Percentiles rank a stretch among this genome's conserved stretches.
Evolutionary conservation across 2,329 filamentous ascomycete genomes (phyloP).

Genomic region (Phyllosticta citribraziliensis): DNA sequence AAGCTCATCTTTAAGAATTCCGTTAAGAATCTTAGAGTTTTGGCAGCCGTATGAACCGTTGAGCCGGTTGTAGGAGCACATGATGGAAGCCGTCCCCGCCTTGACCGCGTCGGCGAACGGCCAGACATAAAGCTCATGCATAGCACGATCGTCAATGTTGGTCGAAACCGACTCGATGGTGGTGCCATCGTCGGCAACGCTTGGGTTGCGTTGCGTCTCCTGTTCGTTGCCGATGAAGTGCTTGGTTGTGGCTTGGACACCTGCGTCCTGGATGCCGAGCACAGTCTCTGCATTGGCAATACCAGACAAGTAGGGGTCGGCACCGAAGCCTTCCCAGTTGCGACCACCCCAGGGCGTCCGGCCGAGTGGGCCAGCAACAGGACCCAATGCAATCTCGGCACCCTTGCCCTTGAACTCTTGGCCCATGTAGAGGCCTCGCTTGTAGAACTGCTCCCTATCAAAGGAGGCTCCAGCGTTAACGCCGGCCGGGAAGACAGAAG

Average conservation of each 20-base stretch:
- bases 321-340: conserved; percentile 41
- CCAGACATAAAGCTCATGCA: conserved; percentile 71
- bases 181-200: conserved; percentile 21
- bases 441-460: conserved; percentile 26
- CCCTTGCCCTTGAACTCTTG: conserved; percentile 25
- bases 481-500: conserved; percentile 29
- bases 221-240: conserved; percentile 58
- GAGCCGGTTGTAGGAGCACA: conserved; percentile 37
- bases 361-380: conserved; percentile 35
- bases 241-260: conserved; percentile 34
- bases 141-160: conserved; percentile 61
- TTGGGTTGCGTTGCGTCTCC: conserved; percentile 39
- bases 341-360: conserved; percentile 34
- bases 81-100: conserved; percentile 48
- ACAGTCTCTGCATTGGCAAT: conserved; percentile 34
- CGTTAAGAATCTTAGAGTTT: conserved; percentile 37
- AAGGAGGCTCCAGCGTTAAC: conserved; percentile 30
- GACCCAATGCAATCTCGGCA: conserved; percentile 31
- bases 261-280: conserved; percentile 34
- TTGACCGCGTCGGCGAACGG: conserved; percentile 64
- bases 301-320: conserved; percentile 39
- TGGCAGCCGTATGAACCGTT: conserved; percentile 33
- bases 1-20: conserved; percentile 41
- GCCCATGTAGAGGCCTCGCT: conserved; percentile 25
- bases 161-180: conserved; percentile 31